Conservation (phyloP, 345 rosid species). For the Boechera retrofracta region DNA sequence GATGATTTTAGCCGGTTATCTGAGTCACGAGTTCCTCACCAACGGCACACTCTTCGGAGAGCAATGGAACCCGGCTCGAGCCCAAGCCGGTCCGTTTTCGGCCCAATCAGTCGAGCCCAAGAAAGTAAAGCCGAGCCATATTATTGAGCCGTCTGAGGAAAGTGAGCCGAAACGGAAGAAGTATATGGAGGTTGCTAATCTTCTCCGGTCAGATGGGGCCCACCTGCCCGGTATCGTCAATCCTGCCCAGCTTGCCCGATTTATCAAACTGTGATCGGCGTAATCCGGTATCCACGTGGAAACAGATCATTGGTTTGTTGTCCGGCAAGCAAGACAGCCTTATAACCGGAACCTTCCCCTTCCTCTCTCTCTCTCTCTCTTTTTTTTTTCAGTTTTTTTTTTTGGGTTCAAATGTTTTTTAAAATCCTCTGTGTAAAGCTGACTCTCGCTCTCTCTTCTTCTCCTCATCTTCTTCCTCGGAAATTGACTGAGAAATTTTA, state of each 20-base stretch:
- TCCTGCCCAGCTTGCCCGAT: slow-evolving; percentile 80
- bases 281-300: slow-evolving; percentile 47
- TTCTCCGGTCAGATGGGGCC: slow-evolving; percentile 69
- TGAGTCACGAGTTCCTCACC: slow-evolving; percentile 81
- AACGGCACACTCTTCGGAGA: slow-evolving; percentile 80
- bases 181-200: slow-evolving; percentile 70
- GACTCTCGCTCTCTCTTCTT: slow-evolving; percentile 34
- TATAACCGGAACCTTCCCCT: neutral
- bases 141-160: slow-evolving; percentile 42
- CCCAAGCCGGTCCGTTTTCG: slow-evolving; percentile 36
- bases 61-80: slow-evolving; percentile 52
- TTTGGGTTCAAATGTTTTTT: neutral
- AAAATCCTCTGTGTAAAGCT: slow-evolving; percentile 41
- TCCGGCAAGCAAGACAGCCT: slow-evolving; percentile 23
- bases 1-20: slow-evolving; percentile 72
- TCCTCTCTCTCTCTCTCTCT: slow-evolving; percentile 6
- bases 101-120: slow-evolving; percentile 38
- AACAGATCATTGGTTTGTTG: slow-evolving; percentile 43
- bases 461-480: slow-evolving; percentile 36
- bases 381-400: neutral
- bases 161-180: slow-evolving; percentile 46
- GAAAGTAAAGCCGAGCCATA: slow-evolving; percentile 46
- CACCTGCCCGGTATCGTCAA: slow-evolving; percentile 74
- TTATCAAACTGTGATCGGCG: slow-evolving; percentile 57
- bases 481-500: slow-evolving; percentile 29